Percentiles rank a stretch among this genome's conserved stretches.
phyloP scores from a whole-genome alignment of 495 filamentous ascomycete species.

The Saxophila tyrrhenica region DNA sequence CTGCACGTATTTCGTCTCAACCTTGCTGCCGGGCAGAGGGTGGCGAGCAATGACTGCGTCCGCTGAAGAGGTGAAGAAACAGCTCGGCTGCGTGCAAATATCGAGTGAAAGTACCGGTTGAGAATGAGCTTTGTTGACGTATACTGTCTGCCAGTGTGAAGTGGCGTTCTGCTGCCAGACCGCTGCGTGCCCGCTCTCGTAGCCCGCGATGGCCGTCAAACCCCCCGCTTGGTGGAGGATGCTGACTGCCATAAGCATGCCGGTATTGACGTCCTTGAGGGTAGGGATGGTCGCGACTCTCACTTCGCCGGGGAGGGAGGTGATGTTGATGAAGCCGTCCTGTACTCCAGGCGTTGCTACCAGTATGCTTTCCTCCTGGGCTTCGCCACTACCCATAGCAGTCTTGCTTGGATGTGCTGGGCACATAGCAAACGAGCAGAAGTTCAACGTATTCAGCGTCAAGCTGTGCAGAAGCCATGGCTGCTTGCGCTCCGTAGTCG shows the following conservation, averaged over 20 bases:
- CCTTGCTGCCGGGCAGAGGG: constrained; percentile 18
- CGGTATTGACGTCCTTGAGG: constrained; percentile 45
- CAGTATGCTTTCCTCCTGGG: not conserved
- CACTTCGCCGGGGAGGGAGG: constrained; percentile 63
- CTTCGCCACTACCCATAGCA: not conserved
- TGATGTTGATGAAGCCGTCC: constrained; percentile 61
- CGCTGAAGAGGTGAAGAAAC: constrained; percentile 73
- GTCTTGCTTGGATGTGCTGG: constrained; percentile 6
- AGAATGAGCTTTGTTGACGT: constrained; percentile 55
- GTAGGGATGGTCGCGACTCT: constrained; percentile 56
- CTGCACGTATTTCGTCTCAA: constrained; percentile 34
- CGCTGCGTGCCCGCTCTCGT: constrained; percentile 71
- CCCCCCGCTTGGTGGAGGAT: constrained; percentile 37
- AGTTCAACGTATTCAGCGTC: constrained; percentile 86
- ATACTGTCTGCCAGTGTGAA: constrained; percentile 50
- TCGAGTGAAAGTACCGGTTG: constrained; percentile 81
- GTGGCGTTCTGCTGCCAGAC: constrained; percentile 36
- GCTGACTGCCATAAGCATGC: constrained; percentile 84
- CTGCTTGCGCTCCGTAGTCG: constrained; percentile 32
- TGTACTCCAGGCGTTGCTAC: constrained; percentile 27
- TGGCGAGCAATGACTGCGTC: constrained; percentile 59
- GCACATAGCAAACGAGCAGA: constrained; percentile 76
- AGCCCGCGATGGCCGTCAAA: constrained; percentile 55
- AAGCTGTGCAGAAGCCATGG: constrained; percentile 82
- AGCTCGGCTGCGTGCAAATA: constrained; percentile 43